A percentile compares a stretch with the other conserved stretches of the same genome.
These are phyloP conservation scores for Komagataella kurtzmanii DNA, from an alignment of 805 yeast species.

Conservation along the genomic window DNA sequence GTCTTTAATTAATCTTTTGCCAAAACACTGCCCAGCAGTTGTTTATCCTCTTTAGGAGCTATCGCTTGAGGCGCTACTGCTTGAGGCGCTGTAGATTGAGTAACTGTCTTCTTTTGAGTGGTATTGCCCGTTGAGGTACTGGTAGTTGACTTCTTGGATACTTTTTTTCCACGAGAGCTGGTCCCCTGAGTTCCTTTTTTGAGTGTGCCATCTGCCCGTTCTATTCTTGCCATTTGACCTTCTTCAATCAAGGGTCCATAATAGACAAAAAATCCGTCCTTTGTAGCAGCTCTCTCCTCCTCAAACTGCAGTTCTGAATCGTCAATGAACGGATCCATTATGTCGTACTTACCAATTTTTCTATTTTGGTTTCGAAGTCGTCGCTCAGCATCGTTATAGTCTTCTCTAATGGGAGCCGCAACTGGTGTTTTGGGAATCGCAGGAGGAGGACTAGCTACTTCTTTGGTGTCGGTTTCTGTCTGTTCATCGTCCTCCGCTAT, in stretches of 20 bases:
- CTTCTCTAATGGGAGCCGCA: conserved; percentile 8
- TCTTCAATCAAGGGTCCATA: conserved; percentile 82
- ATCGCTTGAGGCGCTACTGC: neutral
- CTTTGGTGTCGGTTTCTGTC: conserved; percentile 16
- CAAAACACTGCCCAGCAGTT: neutral
- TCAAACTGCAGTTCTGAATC: conserved; percentile 89
- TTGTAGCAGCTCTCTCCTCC: conserved; percentile 83
- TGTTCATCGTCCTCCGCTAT: conserved; percentile 25
- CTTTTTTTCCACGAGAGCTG: neutral
- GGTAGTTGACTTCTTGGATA: neutral
- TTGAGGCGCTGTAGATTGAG: neutral
- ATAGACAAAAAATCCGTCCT: conserved; percentile 91
- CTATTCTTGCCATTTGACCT: conserved; percentile 31
- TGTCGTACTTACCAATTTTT: conserved; percentile 82
- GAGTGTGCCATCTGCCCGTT: conserved; percentile 7
- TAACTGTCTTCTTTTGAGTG: neutral
- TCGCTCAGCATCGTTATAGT: conserved; percentile 22
- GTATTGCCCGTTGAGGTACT: neutral
- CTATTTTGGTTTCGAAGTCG: conserved; percentile 42
- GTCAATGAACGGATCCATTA: conserved; percentile 91
- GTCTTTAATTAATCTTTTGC: neutral
- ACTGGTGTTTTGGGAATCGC: conserved; percentile 2
- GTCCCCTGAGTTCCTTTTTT: neutral
- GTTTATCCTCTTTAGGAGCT: neutral
- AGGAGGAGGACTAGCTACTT: neutral